Base-by-base conservation (phyloP, 2,329 filamentous ascomycete genomes). In the Aspergillus persii region DNA sequence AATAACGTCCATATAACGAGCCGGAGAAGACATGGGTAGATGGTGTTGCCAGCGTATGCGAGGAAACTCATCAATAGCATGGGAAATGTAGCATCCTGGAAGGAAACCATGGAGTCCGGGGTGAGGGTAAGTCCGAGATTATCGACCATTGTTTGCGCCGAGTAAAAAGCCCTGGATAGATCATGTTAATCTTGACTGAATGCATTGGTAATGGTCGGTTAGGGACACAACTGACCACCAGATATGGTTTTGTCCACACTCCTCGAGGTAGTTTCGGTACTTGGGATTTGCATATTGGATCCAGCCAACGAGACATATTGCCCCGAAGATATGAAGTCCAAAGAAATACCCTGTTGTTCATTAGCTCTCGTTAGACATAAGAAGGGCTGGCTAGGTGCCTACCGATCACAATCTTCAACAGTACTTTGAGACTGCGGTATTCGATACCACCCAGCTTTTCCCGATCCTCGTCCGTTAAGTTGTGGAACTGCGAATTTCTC, bases 1-100 rank as follows among this genome's bases (percentile, higher is more conserved):
- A 76, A 82, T 65, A 83, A 79, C 6, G 69, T 71, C 85, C 85
- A 89, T 41, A 89, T 80, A 8, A 83, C 74, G 0, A 87, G 69
- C 0, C 86, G 80, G 8, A 82, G 64, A 64, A 82, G 81, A 48
- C 78, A 82, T 54, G 86, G 86, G 58, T 86, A 89, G 50, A 72
- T 68, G 11, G 75, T 78, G 50, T 78, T 75, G 29, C 76, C 76
- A 30, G 73, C 71, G 57, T 72, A 71, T 18, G 75, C 75, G 11
- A 78, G 68, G 58, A 76, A 75, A 12, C 70, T 74, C 75, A 77
- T 75, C 30, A 76, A 30, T 1, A 77, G 58, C 63, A 78, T 66
- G 4, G 74, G 75, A 12, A 73, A 77, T 3, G 69, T 72, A 0
- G 81, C 79, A 46, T 79, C 77, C 50, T 74, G 76, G 63, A 84